These are phyloP conservation scores for Grosmannia huntii DNA, from an alignment of 2,329 filamentous ascomycete genomes.

Conservation along the genomic window DNA sequence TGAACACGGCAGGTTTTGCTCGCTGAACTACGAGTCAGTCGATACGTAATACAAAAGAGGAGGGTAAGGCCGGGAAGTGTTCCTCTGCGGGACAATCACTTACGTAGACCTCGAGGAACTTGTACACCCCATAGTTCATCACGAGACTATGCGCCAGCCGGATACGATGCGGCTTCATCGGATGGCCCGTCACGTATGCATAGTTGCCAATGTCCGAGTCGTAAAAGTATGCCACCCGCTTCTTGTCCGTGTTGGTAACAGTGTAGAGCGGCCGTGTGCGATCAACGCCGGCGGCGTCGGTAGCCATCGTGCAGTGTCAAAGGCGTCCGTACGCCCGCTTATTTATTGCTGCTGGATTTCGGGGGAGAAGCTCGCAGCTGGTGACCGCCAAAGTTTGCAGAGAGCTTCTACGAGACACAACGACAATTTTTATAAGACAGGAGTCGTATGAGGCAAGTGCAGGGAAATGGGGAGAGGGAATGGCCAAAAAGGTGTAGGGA, in stretches of 20 bases:
- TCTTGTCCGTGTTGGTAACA: constrained; percentile 34
- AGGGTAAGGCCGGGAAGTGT: constrained; percentile 23
- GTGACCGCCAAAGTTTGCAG: not conserved
- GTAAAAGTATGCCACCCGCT: constrained; percentile 96
- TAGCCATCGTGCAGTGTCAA: constrained; percentile 10
- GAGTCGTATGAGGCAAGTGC: not conserved
- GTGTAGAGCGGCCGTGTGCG: constrained; percentile 34
- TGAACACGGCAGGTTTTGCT: constrained; percentile 72
- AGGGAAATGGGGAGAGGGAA: not conserved
- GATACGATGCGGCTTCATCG: constrained; percentile 97
- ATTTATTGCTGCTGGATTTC: not conserved
- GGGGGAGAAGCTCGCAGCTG: not conserved
- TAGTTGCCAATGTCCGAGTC: constrained; percentile 98
- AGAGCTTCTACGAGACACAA: not conserved
- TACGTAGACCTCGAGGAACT: constrained; percentile 93
- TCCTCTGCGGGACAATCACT: constrained; percentile 25
- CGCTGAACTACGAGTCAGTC: constrained; percentile 35
- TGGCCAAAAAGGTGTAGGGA: not conserved
- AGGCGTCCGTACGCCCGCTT: not conserved
- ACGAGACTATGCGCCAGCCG: constrained; percentile 91
- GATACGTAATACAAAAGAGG: not conserved
- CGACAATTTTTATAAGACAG: not conserved
- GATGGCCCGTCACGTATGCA: constrained; percentile 90
- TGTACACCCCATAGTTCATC: constrained; percentile 89
- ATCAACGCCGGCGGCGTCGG: constrained; percentile 23